Evolutionary conservation across 768 basidiomycete genomes (phyloP).

Genomic region (Melanogaster broomeanus): DNA sequence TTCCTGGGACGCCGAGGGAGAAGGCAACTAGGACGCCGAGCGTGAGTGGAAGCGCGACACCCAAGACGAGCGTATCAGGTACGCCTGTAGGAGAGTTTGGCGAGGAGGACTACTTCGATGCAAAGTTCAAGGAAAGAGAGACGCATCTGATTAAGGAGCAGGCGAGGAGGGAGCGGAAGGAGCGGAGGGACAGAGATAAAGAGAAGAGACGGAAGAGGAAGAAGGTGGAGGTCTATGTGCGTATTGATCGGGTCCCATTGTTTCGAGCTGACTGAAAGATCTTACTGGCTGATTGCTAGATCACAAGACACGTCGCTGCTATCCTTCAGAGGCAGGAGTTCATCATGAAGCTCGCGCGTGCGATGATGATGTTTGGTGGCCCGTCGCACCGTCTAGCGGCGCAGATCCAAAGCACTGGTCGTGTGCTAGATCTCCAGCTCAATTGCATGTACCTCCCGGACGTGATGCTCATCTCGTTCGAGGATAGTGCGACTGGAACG

Average conservation of each 20-base stretch:
- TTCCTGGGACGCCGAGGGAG: conserved; percentile 10
- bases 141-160: conserved; percentile 17
- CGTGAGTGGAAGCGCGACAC: conserved; percentile 21
- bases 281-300: conserved; percentile 40
- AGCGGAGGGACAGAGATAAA: conserved; percentile 39
- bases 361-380: conserved; percentile 90
- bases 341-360: conserved; percentile 77
- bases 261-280: not conserved
- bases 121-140: conserved; percentile 30
- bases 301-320: conserved; percentile 81
- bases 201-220: conserved; percentile 55
- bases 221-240: conserved; percentile 76
- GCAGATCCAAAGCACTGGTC: conserved; percentile 77
- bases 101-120: conserved; percentile 32
- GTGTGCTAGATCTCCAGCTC: conserved; percentile 73
- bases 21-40: conserved; percentile 6
- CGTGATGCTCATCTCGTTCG: conserved; percentile 80
- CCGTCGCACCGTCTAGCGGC: conserved; percentile 82
- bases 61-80: conserved; percentile 16
- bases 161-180: conserved; percentile 39
- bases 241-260: conserved; percentile 23
- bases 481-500: conserved; percentile 77
- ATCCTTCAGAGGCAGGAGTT: conserved; percentile 84
- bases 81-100: conserved; percentile 20
- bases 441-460: conserved; percentile 76